Base-by-base conservation (phyloP, 1,139 yeast species). In the Trichomonascaceae sp. region DNA sequence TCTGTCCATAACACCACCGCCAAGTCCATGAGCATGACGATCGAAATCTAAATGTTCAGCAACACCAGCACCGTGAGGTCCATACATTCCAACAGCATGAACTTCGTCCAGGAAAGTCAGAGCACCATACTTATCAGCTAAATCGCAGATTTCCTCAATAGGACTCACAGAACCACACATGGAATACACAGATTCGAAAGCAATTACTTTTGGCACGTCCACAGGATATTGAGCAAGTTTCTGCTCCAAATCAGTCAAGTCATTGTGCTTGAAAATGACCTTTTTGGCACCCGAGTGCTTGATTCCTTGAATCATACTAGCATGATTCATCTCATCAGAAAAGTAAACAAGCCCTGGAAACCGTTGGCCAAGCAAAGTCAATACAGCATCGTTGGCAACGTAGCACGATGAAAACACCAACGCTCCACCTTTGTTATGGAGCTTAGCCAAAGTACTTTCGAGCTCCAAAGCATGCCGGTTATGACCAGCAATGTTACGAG, bases 1-100 rank as follows among this genome's bases (percentile, higher is more conserved):
- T 69, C 98, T 84, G 72, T 85, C 91, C 88, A 86, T 81, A 45
- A 87, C 85, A 15, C 95, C 82, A 43, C 55, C 51, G 7, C 59
- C 54, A 8, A 78, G 77, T 63, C 95, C 95, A 15, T 81, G 68
- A 60, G 80, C 75, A 69, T 90, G 96, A 57, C 84, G 83, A 49
- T 87, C 87, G 66, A 89, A 91, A 72, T 93, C 87, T 66, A 87
- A 78, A 70, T 93, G 99, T 73, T 95, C 99, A 51, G 98, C 97
- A 54, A 93, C 98, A 74, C 99, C 99, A 45, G 96, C 99, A 66
- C 99, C 99, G 66, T 88, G 96, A 58, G 99, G 98, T 66, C 99
- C 99, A 70, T 93, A 93, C 86, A 93, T 82, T 55, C 99, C 99
- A 53, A 95, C 98, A 46, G 99, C 98, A 68, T 93, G 99, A 49